Evolutionary conservation across 1,284 basidiomycete species (phyloP).

Genomic region (Melampsora larici-populina): DNA sequence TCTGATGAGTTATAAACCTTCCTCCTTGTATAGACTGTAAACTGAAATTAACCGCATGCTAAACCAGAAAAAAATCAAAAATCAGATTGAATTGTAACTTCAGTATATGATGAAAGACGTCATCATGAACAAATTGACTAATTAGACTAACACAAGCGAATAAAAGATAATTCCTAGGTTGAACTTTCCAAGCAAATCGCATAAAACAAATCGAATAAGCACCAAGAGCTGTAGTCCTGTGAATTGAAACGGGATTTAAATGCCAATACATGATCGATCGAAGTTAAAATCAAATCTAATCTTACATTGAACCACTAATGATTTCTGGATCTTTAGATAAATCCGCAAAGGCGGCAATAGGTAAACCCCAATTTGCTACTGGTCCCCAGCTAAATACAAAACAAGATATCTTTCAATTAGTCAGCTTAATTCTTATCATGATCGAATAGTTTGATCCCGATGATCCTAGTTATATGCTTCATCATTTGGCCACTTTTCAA

Average conservation of each 20-base stretch:
- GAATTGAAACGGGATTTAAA: neutral
- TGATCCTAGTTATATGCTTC: no score
- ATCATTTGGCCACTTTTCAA: neutral
- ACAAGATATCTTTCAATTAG: neutral
- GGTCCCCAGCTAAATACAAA: slow-evolving; percentile 52
- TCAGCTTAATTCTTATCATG: slow-evolving; percentile 46
- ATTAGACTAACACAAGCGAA: slow-evolving; percentile 68
- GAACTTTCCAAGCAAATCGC: slow-evolving; percentile 92
- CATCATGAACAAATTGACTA: neutral
- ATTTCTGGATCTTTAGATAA: slow-evolving; percentile 81
- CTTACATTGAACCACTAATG: slow-evolving; percentile 83
- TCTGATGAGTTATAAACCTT: slow-evolving; percentile 27
- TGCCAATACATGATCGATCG: neutral
- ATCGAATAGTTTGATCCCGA: no score
- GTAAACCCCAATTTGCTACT: slow-evolving; percentile 96
- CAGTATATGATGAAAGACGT: neutral
- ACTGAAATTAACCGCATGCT: slow-evolving; percentile 41
- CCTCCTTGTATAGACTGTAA: slow-evolving; percentile 41
- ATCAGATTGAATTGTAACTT: neutral
- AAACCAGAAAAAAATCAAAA: neutral
- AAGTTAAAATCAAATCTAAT: no score
- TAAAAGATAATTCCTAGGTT: slow-evolving; percentile 82
- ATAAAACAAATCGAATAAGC: slow-evolving; percentile 90
- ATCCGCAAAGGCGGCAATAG: slow-evolving; percentile 83
- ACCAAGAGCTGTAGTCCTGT: slow-evolving; percentile 71